Conservation (phyloP, 768 basidiomycete species). For the Panellus pusillus region DNA sequence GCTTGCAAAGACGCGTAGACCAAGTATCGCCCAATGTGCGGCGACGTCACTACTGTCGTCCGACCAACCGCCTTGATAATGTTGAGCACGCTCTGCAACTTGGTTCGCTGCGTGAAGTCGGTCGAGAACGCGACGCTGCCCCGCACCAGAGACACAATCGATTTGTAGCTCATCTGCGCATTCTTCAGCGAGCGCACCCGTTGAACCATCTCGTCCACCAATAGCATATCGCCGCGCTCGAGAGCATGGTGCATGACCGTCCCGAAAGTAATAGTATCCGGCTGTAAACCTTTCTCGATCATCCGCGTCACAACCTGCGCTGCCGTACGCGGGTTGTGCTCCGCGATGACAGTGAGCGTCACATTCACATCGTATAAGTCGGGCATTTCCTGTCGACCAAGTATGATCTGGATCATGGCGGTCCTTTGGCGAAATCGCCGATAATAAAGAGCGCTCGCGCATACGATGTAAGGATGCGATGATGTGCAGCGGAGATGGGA, state of each 20-base stretch:
- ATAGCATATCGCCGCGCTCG: conserved; percentile 39
- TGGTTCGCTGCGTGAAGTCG: conserved; percentile 28
- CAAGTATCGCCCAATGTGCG: conserved; percentile 52
- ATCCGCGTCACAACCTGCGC: conserved; percentile 51
- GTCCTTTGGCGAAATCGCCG: conserved; percentile 47
- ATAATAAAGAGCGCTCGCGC: conserved; percentile 64
- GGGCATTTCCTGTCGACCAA: conserved; percentile 51
- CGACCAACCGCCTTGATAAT: conserved; percentile 41
- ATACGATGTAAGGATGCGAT: conserved; percentile 55
- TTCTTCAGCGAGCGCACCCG: conserved; percentile 38
- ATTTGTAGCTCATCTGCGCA: conserved; percentile 44
- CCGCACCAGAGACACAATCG: conserved; percentile 48
- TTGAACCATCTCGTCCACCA: conserved; percentile 44
- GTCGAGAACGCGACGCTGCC: conserved; percentile 32
- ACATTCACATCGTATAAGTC: conserved; percentile 69
- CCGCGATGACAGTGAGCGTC: conserved; percentile 53
- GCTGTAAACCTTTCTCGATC: conserved; percentile 44
- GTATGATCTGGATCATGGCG: conserved; percentile 43
- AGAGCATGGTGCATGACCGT: conserved; percentile 64
- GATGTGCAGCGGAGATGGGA: conserved; percentile 48
- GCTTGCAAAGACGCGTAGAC: conserved; percentile 49
- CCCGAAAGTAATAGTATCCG: conserved; percentile 57
- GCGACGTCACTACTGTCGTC: conserved; percentile 38
- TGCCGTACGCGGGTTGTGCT: conserved; percentile 47
- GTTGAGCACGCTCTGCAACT: conserved; percentile 42